phyloP scores from a whole-genome alignment of 140 eudicot genomes.

The Anethum foeniculum region DNA sequence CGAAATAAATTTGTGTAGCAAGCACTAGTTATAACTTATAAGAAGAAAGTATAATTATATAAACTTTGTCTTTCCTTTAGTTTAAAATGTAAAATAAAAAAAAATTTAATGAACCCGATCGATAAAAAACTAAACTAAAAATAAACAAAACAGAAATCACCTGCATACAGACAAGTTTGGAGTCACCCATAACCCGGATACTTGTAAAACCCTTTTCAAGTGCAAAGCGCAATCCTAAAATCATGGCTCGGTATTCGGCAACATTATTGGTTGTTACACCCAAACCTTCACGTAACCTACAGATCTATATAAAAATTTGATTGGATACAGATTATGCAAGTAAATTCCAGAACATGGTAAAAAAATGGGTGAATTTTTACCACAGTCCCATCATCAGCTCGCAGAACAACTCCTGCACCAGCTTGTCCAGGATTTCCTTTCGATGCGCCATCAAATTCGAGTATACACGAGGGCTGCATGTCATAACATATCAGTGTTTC shows the following conservation, averaged over 20 bases:
- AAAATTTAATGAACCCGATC: background rate
- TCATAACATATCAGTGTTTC: constrained; percentile 13
- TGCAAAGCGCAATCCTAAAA: constrained; percentile 77
- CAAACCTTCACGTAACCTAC: constrained; percentile 87
- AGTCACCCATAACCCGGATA: constrained; percentile 73
- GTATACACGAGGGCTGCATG: constrained; percentile 62
- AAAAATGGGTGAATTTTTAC: constrained; percentile 17
- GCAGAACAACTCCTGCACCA: constrained; percentile 88
- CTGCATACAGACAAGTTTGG: constrained; percentile 98
- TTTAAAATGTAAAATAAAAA: background rate
- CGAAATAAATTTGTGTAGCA: background rate
- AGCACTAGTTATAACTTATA: background rate
- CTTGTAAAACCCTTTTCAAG: constrained; percentile 77
- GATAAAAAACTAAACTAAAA: background rate
- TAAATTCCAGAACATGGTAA: background rate
- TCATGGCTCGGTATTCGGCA: constrained; percentile 91
- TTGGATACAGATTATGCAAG: constrained; percentile 8
- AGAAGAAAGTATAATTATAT: background rate
- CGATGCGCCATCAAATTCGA: constrained; percentile 98
- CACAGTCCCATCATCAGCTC: constrained; percentile 67
- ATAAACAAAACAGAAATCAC: constrained; percentile 22
- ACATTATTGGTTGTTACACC: constrained; percentile 78
- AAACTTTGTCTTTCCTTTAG: background rate
- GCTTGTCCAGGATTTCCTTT: constrained; percentile 99
- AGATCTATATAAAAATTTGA: constrained; percentile 35